phyloP scores from a whole-genome alignment of 192 early-diverging fungal species.

The Coemansia sp. region DNA sequence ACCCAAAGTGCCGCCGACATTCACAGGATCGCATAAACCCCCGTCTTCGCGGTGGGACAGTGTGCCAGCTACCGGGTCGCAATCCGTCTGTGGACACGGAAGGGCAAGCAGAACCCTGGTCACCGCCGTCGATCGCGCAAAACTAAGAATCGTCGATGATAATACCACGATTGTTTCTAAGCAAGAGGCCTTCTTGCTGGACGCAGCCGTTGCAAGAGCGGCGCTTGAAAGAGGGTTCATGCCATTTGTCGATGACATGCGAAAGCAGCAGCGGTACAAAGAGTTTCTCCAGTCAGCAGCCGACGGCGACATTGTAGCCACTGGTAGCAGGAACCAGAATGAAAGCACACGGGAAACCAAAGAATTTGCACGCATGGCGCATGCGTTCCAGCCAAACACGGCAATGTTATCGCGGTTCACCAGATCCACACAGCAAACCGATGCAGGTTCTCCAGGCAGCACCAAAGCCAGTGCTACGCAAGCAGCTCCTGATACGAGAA shows the following conservation, averaged over 20 bases:
- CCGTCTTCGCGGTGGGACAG: constrained; percentile 22
- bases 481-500: background rate
- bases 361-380: constrained; percentile 21
- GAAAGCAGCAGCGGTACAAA: background rate
- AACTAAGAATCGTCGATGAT: constrained; percentile 14
- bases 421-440: background rate
- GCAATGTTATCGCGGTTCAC: constrained; percentile 28
- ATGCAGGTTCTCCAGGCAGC: background rate
- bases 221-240: constrained; percentile 13
- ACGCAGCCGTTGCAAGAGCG: constrained; percentile 3
- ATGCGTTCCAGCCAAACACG: background rate
- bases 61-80: constrained; percentile 15
- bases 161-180: background rate
- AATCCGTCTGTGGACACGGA: background rate
- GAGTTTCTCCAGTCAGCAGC: no score
- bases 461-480: background rate
- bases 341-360: background rate
- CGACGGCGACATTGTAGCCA: no score
- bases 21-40: constrained; percentile 11
- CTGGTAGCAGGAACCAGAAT: background rate
- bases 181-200: background rate
- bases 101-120: background rate
- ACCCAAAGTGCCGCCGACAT: constrained; percentile 18
- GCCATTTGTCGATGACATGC: constrained; percentile 11
- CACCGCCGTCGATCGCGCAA: constrained; percentile 13